phyloP scores from a whole-genome alignment of 805 yeast species.

The Wickerhamomyces pijperi region DNA sequence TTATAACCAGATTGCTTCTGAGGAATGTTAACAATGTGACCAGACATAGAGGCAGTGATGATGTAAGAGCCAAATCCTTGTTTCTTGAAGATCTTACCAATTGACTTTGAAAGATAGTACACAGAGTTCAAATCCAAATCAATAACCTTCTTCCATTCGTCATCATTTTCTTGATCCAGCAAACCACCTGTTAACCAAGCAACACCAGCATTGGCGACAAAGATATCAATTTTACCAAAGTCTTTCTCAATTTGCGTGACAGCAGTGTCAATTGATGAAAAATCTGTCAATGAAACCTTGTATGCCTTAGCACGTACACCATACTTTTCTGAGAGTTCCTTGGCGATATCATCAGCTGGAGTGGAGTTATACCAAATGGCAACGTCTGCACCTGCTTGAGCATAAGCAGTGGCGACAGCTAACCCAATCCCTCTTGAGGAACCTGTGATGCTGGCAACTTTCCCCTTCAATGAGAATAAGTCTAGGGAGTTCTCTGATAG shows the following conservation, averaged over 20 bases:
- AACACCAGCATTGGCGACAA: conserved; percentile 86
- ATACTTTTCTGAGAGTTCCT: conserved; percentile 48
- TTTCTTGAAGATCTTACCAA: conserved; percentile 62
- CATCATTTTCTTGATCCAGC: conserved; percentile 30
- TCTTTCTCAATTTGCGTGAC: conserved; percentile 39
- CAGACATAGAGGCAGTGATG: conserved; percentile 86
- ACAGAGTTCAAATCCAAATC: conserved; percentile 72
- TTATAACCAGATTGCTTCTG: conserved; percentile 82
- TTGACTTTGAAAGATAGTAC: conserved; percentile 66
- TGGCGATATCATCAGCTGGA: conserved; percentile 25
- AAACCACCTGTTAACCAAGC: conserved; percentile 66
- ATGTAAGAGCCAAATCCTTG: conserved; percentile 74
- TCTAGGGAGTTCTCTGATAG: conserved; percentile 45
- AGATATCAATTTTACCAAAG: conserved; percentile 66
- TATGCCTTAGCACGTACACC: conserved; percentile 57
- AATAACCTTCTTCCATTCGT: conserved; percentile 63
- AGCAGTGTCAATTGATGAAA: conserved; percentile 17
- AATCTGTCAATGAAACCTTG: conserved; percentile 22
- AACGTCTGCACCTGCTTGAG: conserved; percentile 85
- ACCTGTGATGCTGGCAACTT: conserved; percentile 78
- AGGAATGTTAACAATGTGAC: conserved; percentile 78
- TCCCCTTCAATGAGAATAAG: conserved; percentile 71
- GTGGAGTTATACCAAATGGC: conserved; percentile 29
- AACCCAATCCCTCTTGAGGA: conserved; percentile 77
- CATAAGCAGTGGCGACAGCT: conserved; percentile 74